phyloP scores from a whole-genome alignment of 177 flowering plant species.

The Vitis hybrid region DNA sequence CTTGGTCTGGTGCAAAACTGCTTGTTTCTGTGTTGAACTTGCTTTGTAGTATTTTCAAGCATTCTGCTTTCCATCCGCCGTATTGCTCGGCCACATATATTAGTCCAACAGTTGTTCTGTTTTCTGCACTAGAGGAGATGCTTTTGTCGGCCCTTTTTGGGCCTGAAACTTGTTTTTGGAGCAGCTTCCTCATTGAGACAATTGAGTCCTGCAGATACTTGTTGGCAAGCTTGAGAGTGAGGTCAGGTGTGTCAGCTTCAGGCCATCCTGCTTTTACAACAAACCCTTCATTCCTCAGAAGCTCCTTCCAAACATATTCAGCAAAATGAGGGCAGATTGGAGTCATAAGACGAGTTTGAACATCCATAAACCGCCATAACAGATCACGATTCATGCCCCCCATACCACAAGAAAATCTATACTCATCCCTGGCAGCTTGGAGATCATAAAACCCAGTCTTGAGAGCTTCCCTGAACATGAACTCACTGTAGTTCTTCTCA shows the following conservation, averaged over 20 bases:
- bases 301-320: conserved; percentile 76
- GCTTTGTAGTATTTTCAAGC: conserved; percentile 63
- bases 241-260: conserved; percentile 53
- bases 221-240: conserved; percentile 71
- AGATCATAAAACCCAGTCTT: conserved; percentile 92
- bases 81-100: conserved; percentile 77
- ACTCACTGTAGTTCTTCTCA: conserved; percentile 58
- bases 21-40: conserved; percentile 39
- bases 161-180: conserved; percentile 67
- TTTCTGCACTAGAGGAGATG: conserved; percentile 31
- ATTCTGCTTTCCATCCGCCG: conserved; percentile 87
- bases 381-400: conserved; percentile 80
- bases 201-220: conserved; percentile 79
- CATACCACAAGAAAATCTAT: conserved; percentile 79
- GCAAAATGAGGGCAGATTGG: conserved; percentile 95
- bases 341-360: conserved; percentile 79
- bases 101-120: conserved; percentile 42
- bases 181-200: conserved; percentile 70
- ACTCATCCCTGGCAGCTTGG: conserved; percentile 92
- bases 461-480: conserved; percentile 87
- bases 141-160: conserved; percentile 59
- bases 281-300: conserved; percentile 72
- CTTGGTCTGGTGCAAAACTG: conserved; percentile 67
- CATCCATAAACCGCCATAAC: conserved; percentile 81
- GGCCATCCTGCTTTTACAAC: conserved; percentile 87